Evolutionary conservation across 768 basidiomycete species (phyloP).

Genomic region (Amanita pallidorosea): DNA sequence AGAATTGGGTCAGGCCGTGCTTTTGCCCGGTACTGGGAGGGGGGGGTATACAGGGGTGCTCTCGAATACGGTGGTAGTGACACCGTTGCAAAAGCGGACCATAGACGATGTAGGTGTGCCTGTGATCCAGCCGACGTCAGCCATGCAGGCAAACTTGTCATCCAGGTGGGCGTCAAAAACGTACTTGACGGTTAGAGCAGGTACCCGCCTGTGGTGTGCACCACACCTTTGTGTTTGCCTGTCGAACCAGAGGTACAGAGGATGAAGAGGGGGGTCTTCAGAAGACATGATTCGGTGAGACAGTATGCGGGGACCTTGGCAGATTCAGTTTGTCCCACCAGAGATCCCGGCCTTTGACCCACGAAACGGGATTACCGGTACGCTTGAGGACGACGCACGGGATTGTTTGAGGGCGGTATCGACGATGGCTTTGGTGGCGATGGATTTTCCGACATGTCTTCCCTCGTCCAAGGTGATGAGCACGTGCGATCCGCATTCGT

Average conservation of each 20-base stretch:
- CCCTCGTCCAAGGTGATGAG: slow-evolving; percentile 96
- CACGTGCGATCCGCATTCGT: slow-evolving; percentile 84
- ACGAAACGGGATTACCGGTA: no score
- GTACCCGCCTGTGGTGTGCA: slow-evolving; percentile 84
- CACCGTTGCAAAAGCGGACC: slow-evolving; percentile 84
- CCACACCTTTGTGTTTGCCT: slow-evolving; percentile 95
- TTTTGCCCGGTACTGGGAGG: slow-evolving; percentile 95
- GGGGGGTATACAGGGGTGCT: no score
- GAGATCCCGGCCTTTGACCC: no score
- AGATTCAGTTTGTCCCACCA: slow-evolving; percentile 97
- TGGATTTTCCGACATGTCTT: slow-evolving; percentile 88
- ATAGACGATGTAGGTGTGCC: slow-evolving; percentile 97
- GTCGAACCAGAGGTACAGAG: slow-evolving; percentile 96
- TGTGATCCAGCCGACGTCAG: slow-evolving; percentile 98
- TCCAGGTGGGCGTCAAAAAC: slow-evolving; percentile 95
- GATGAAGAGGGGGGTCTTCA: slow-evolving; percentile 96
- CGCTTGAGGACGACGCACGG: no score
- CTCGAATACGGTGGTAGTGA: slow-evolving; percentile 87
- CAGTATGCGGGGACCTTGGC: slow-evolving; percentile 80
- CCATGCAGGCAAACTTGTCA: slow-evolving; percentile 96
- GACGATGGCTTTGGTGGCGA: no score
- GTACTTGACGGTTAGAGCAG: slow-evolving; percentile 92
- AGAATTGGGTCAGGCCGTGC: slow-evolving; percentile 92
- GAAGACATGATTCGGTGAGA: slow-evolving; percentile 74
- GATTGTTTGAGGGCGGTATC: no score